A percentile compares a stretch with the other conserved stretches of the same genome.
Conservation (phyloP, 805 yeast genomes). For the Kregervanrija fluxuum region DNA sequence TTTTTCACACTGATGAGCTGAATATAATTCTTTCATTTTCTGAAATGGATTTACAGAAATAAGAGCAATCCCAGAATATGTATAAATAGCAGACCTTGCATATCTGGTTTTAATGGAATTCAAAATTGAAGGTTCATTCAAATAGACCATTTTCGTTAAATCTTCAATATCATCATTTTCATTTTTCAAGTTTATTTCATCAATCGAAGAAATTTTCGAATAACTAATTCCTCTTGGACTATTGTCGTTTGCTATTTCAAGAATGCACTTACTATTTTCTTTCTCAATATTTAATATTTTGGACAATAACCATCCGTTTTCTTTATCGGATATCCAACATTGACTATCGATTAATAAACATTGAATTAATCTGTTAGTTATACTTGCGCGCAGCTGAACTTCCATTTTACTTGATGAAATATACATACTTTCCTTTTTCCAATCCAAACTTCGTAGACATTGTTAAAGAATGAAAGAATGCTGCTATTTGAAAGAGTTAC, state of each 20-base stretch:
- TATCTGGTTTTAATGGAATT: slow-evolving; percentile 90
- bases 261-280: slow-evolving; percentile 35
- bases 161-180: slow-evolving; percentile 95
- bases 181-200: slow-evolving; percentile 64
- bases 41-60: slow-evolving; percentile 97
- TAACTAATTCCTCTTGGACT: slow-evolving; percentile 35
- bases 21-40: slow-evolving; percentile 80
- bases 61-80: slow-evolving; percentile 93
- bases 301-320: slow-evolving; percentile 71
- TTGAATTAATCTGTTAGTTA: too few relatives aligned
- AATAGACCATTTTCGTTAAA: slow-evolving; percentile 81
- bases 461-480: too few relatives aligned
- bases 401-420: too few relatives aligned
- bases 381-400: too few relatives aligned
- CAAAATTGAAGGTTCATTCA: slow-evolving; percentile 93
- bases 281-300: slow-evolving; percentile 41
- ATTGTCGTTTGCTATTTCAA: slow-evolving; percentile 47
- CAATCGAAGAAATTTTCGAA: slow-evolving; percentile 41
- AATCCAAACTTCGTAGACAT: too few relatives aligned
- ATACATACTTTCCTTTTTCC: too few relatives aligned
- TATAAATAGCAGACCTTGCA: slow-evolving; percentile 83
- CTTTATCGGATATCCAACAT: slow-evolving; percentile 79
- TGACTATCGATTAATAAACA: slow-evolving; percentile 32
- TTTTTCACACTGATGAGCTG: slow-evolving; percentile 89
- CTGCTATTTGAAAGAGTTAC: too few relatives aligned